Evolutionary conservation across 495 filamentous ascomycete genomes (phyloP).

Genomic region (Beverwykella pulmonaria): DNA sequence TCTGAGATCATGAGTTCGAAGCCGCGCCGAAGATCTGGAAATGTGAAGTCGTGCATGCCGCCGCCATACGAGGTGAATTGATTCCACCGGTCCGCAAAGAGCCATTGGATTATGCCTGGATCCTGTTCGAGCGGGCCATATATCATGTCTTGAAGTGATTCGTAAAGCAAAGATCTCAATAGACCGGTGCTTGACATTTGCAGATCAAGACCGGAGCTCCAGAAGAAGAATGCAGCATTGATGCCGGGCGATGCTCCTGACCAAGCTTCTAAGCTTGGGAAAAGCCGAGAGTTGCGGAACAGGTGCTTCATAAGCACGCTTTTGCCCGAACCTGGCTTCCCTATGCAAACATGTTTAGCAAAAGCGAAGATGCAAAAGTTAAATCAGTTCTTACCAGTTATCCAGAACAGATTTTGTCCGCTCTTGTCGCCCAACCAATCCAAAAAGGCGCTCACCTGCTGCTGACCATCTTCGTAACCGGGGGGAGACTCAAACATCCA

Average conservation of each 20-base stretch:
- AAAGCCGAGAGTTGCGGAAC: slow-evolving; percentile 3
- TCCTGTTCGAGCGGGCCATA: slow-evolving; percentile 15
- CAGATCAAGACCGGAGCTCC: slow-evolving; percentile 18
- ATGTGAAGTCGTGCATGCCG: slow-evolving; percentile 2
- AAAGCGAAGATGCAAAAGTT: background rate
- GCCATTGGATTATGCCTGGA: slow-evolving; percentile 2
- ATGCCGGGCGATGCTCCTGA: slow-evolving; percentile 4
- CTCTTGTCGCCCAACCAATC: slow-evolving; percentile 10
- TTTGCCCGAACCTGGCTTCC: slow-evolving; percentile 27
- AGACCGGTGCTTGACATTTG: slow-evolving; percentile 18
- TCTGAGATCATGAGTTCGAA: slow-evolving; percentile 21
- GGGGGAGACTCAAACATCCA: slow-evolving; percentile 15
- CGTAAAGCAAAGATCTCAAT: slow-evolving; percentile 20
- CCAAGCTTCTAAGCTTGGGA: slow-evolving; percentile 16
- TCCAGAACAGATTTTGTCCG: slow-evolving; percentile 25
- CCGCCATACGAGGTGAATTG: slow-evolving; percentile 13
- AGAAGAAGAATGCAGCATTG: slow-evolving; percentile 26
- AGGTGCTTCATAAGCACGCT: slow-evolving; percentile 23
- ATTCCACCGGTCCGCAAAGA: slow-evolving; percentile 18
- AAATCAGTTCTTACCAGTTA: slow-evolving; percentile 1
- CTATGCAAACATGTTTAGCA: background rate
- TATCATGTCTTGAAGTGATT: slow-evolving; percentile 26
- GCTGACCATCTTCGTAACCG: background rate
- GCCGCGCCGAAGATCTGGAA: background rate
- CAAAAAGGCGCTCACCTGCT: background rate